Percentiles rank a stretch among this genome's conserved stretches.
phyloP scores from a whole-genome alignment of 331 rosid species.

The Malus hybrid region DNA sequence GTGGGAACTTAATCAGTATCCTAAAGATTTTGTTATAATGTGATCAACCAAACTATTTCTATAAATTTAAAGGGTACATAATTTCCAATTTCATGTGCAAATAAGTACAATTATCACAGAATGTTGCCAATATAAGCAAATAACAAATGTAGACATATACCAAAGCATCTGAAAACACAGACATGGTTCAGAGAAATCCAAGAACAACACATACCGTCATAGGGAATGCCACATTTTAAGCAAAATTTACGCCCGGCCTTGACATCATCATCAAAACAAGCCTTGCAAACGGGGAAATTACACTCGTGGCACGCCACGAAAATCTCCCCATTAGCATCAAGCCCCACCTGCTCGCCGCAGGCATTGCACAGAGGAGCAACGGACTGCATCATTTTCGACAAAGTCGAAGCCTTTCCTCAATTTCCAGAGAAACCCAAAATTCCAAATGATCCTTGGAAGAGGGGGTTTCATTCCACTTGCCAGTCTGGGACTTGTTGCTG shows the following conservation, averaged over 20 bases:
- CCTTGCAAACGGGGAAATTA: conserved; percentile 68
- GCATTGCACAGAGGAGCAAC: conserved; percentile 64
- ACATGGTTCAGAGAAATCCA: background rate
- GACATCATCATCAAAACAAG: conserved; percentile 60
- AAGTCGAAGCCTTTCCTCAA: background rate
- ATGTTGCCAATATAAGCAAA: background rate
- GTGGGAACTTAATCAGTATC: background rate
- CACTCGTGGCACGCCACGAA: conserved; percentile 89
- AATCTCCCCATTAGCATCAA: conserved; percentile 63
- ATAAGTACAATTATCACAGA: background rate
- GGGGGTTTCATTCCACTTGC: conserved; percentile 10
- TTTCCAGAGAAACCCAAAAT: conserved; percentile 20
- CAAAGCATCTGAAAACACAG: background rate
- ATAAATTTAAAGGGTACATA: background rate
- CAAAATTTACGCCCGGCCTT: conserved; percentile 75
- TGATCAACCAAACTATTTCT: background rate
- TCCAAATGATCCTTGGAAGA: too few relatives aligned
- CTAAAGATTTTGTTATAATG: background rate
- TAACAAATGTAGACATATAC: background rate
- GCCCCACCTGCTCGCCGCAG: conserved; percentile 75
- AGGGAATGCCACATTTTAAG: conserved; percentile 72
- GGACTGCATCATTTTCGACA: conserved; percentile 68
- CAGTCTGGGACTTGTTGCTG: conserved; percentile 13
- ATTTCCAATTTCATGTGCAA: background rate
- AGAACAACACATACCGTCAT: conserved; percentile 22